Conservation (phyloP, 768 basidiomycete species). For the Tulasnella sp. region DNA sequence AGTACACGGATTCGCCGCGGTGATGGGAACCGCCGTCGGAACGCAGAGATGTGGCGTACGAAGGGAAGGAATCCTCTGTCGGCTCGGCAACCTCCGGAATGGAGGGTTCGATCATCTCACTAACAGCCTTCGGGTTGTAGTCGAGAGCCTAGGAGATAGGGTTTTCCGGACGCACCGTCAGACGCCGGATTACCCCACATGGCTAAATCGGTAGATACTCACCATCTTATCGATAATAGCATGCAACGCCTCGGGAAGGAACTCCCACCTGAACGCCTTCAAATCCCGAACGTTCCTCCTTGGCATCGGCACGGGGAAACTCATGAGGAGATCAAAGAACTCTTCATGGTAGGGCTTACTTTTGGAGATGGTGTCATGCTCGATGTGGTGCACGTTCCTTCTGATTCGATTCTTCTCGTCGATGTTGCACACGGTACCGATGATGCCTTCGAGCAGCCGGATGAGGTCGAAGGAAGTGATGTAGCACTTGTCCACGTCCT, state of each 20-base stretch:
- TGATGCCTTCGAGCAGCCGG: slow-evolving; percentile 74
- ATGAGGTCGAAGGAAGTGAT: slow-evolving; percentile 96
- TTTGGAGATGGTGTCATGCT: slow-evolving; percentile 85
- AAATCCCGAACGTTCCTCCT: slow-evolving; percentile 97
- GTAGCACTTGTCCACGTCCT: slow-evolving; percentile 65
- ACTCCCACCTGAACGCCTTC: slow-evolving; percentile 39
- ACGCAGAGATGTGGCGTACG: not conserved
- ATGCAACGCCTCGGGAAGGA: slow-evolving; percentile 31
- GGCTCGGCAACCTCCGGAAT: slow-evolving; percentile 9
- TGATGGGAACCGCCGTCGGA: not conserved
- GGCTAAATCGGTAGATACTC: slow-evolving; percentile 19
- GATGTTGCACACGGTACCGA: slow-evolving; percentile 68
- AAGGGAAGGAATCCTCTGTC: slow-evolving; percentile 1
- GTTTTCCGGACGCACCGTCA: not conserved
- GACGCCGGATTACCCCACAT: not conserved
- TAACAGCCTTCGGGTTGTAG: slow-evolving; percentile 11
- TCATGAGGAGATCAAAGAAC: slow-evolving; percentile 97
- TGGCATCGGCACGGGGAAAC: slow-evolving; percentile 87
- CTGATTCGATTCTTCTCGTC: slow-evolving; percentile 97
- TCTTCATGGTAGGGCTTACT: slow-evolving; percentile 63
- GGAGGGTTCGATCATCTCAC: slow-evolving; percentile 14
- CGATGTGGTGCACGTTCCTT: slow-evolving; percentile 86
- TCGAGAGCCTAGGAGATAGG: slow-evolving; percentile 5
- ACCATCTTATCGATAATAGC: slow-evolving; percentile 38
- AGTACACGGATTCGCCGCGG: not conserved